phyloP scores from a whole-genome alignment of 129 eudicot genomes.

The Saussurea involucrata region DNA sequence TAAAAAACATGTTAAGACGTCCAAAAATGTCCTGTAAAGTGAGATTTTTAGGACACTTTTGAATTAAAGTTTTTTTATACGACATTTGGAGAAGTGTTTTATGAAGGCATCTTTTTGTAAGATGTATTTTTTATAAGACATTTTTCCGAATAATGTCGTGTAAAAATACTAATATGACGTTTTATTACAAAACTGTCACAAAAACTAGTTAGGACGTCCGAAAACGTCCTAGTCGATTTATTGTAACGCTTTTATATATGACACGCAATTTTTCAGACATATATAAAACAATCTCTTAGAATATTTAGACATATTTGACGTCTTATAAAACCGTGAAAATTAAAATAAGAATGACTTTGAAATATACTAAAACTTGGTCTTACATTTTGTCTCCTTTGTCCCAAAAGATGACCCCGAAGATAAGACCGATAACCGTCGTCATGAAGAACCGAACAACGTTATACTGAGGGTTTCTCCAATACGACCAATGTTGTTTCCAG shows the following conservation, averaged over 20 bases:
- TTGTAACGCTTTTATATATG: no score
- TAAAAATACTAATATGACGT: neutral
- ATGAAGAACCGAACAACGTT: constrained; percentile 62
- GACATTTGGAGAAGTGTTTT: no score
- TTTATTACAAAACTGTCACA: no score
- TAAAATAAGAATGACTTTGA: neutral
- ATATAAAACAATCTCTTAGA: no score
- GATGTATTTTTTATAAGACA: neutral
- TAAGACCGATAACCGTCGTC: constrained; percentile 55
- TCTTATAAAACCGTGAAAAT: no score
- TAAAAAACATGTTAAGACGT: no score
- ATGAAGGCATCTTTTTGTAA: neutral
- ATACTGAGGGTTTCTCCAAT: constrained; percentile 87
- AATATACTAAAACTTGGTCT: constrained; percentile 5
- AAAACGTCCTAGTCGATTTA: no score
- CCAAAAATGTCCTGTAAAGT: no score
- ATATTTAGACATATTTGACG: neutral
- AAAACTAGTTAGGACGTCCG: neutral
- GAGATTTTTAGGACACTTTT: no score
- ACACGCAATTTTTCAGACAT: no score
- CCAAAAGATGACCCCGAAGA: constrained; percentile 77
- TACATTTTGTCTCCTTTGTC: constrained; percentile 61
- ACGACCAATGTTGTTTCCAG: constrained; percentile 87
- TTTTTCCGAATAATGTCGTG: neutral
- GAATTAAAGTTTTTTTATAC: no score